Conservation (phyloP, 2,329 filamentous ascomycete genomes). For the Fonsecaea nubica region DNA sequence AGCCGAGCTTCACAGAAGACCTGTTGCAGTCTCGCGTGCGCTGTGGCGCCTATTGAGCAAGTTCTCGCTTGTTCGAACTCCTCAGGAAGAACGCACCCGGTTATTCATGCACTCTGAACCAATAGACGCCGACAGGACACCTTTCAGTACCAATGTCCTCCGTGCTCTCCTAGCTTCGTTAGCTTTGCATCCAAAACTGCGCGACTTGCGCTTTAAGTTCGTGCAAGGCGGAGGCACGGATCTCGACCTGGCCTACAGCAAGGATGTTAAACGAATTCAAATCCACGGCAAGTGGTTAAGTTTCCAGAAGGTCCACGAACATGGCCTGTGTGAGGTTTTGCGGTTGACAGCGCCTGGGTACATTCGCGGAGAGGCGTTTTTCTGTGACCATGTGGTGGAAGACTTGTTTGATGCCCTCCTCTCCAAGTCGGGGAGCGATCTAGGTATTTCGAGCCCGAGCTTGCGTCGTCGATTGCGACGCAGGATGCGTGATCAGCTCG, state of each 20-base stretch:
- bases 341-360: neutral
- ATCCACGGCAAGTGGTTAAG: constrained; percentile 41
- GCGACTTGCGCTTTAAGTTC: constrained; percentile 22
- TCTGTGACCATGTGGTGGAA: constrained; percentile 29
- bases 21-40: neutral
- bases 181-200: constrained; percentile 33
- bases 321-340: constrained; percentile 18
- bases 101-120: constrained; percentile 25
- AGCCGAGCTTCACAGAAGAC: neutral
- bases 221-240: constrained; percentile 35
- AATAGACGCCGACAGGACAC: neutral
- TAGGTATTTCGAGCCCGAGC: neutral
- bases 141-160: constrained; percentile 35
- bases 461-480: neutral
- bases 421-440: neutral
- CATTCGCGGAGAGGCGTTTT: constrained; percentile 16
- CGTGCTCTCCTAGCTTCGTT: constrained; percentile 36
- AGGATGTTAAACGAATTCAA: constrained; percentile 21
- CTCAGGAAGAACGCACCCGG: constrained; percentile 25
- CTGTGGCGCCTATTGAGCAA: constrained; percentile 11
- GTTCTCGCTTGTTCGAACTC: constrained; percentile 18
- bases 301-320: constrained; percentile 31
- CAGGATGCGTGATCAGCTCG: constrained; percentile 16
- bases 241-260: constrained; percentile 32
- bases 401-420: constrained; percentile 25